Conservation (phyloP, 495 filamentous ascomycete genomes). For the Talaromyces stipitatus region DNA sequence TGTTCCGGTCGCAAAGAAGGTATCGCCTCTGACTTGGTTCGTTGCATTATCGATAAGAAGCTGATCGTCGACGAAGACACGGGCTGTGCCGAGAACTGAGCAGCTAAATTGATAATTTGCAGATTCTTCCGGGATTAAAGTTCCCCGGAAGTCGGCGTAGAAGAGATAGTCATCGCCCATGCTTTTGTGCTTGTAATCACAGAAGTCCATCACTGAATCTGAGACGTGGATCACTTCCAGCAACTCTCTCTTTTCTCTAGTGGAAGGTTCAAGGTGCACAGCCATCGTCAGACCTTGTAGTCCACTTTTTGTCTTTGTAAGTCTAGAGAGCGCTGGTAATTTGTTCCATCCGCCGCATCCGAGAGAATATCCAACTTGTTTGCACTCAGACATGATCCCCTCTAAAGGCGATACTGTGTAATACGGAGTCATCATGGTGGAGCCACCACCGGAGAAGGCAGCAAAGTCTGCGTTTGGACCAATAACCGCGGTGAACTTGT, state of each 20-base stretch:
- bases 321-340: too few species aligned
- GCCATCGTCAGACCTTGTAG: too few species aligned
- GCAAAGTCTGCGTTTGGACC: conserved; percentile 73
- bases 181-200: conserved; percentile 60
- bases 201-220: conserved; percentile 45
- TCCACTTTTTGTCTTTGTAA: too few species aligned
- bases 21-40: conserved; percentile 50
- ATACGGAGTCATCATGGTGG: conserved; percentile 70
- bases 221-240: too few species aligned
- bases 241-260: too few species aligned
- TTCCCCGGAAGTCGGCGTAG: conserved; percentile 56
- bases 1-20: conserved; percentile 54
- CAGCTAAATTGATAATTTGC: conserved; percentile 69
- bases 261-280: too few species aligned
- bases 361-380: too few species aligned
- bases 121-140: conserved; percentile 47
- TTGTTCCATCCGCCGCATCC: too few species aligned
- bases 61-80: conserved; percentile 59
- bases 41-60: conserved; percentile 62
- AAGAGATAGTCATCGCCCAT: conserved; percentile 51
- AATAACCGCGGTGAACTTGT: conserved; percentile 62
- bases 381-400: conserved; percentile 53
- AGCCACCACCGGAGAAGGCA: conserved; percentile 72
- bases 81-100: conserved; percentile 66
- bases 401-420: conserved; percentile 66